These are phyloP conservation scores for Hymenotorrendiella dingleyae DNA, from an alignment of 2,329 filamentous ascomycete species.

Conservation along the genomic window DNA sequence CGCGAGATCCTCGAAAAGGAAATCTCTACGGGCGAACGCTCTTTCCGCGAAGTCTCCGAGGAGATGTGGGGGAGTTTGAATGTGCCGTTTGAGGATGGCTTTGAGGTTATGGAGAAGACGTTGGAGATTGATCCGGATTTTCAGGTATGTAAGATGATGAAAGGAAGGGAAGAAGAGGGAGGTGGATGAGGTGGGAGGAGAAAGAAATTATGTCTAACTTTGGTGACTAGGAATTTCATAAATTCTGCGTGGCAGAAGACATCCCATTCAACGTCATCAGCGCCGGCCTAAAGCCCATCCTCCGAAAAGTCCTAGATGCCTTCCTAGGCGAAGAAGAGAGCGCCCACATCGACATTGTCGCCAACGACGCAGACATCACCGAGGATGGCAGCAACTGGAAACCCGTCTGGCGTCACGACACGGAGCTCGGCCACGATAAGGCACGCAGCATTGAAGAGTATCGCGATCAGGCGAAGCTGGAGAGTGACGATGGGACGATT, in stretches of 20 bases:
- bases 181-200: too few relatives aligned
- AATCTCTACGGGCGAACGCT: constrained; percentile 58
- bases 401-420: constrained; percentile 62
- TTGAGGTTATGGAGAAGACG: constrained; percentile 55
- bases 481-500: constrained; percentile 53
- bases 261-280: constrained; percentile 68
- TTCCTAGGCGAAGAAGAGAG: constrained; percentile 57
- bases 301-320: constrained; percentile 55
- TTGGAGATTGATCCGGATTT: constrained; percentile 61
- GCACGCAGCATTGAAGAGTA: constrained; percentile 58
- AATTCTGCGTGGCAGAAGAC: constrained; percentile 54
- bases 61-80: constrained; percentile 66
- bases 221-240: constrained; percentile 57
- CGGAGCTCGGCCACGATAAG: constrained; percentile 61
- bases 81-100: constrained; percentile 62
- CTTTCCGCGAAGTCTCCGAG: constrained; percentile 64
- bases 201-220: too few relatives aligned
- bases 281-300: constrained; percentile 59
- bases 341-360: constrained; percentile 58
- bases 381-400: constrained; percentile 55
- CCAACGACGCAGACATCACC: constrained; percentile 58
- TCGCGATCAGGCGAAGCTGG: constrained; percentile 45
- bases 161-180: too few relatives aligned
- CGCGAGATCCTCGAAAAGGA: constrained; percentile 55
- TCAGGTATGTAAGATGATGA: too few relatives aligned